Evolutionary conservation across 306 rosid species (phyloP).

Genomic region (Glycine tomentella): DNA sequence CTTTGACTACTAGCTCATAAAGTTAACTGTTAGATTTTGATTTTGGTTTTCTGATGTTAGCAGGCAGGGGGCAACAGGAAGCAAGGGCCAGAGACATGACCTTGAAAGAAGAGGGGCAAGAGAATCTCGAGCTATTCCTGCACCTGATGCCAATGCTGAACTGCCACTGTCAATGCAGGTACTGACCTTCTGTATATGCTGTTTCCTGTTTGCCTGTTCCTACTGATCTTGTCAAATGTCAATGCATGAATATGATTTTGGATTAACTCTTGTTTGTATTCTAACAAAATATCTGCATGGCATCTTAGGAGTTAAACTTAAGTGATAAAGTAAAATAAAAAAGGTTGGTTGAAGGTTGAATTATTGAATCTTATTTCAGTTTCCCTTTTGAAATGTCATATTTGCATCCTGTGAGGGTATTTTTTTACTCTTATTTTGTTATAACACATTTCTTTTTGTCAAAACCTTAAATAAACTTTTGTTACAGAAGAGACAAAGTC

Average conservation of each 20-base stretch:
- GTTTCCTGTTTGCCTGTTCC: background rate
- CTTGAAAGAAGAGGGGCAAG: constrained; percentile 78
- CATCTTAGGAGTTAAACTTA: background rate
- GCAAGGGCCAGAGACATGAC: constrained; percentile 78
- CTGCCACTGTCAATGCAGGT: constrained; percentile 87
- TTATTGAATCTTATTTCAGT: constrained; percentile 10
- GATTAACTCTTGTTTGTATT: constrained; percentile 3
- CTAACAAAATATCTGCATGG: constrained; percentile 4
- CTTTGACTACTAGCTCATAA: constrained; percentile 11
- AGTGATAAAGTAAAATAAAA: background rate
- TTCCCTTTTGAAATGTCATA: background rate
- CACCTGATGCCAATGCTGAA: constrained; percentile 57
- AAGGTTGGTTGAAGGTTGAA: background rate
- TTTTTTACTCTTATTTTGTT: constrained; percentile 27
- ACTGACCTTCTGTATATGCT: constrained; percentile 10
- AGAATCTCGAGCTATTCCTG: constrained; percentile 92
- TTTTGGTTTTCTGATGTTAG: constrained; percentile 16
- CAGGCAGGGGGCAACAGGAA: constrained; percentile 88
- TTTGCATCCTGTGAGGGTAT: background rate
- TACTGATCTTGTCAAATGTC: background rate
- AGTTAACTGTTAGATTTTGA: constrained; percentile 19
- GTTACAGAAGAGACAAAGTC: constrained; percentile 86
- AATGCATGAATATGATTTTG: background rate
- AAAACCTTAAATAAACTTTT: constrained; percentile 5
- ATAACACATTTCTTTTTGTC: background rate